Conservation (phyloP, 805 yeast genomes). For the Zygotorulaspora danielsina region DNA sequence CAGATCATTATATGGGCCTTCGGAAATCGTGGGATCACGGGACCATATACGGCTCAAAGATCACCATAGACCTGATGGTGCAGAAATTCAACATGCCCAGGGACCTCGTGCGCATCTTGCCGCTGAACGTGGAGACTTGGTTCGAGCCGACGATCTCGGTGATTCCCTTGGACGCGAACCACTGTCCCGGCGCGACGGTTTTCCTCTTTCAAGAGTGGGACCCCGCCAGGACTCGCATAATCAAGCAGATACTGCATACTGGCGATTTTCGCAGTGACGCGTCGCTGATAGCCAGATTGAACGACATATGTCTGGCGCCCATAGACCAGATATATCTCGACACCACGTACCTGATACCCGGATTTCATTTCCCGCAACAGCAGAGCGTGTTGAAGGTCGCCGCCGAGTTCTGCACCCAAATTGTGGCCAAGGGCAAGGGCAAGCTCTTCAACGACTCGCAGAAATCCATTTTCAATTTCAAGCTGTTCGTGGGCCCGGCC, state of each 20-base stretch:
- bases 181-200: slow-evolving; percentile 93
- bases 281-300: slow-evolving; percentile 44
- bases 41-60: slow-evolving; percentile 63
- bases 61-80: slow-evolving; percentile 57
- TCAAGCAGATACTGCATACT: slow-evolving; percentile 57
- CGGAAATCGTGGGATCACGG: slow-evolving; percentile 73
- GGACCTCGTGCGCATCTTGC: slow-evolving; percentile 39
- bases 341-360: slow-evolving; percentile 81
- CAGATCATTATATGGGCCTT: slow-evolving; percentile 92
- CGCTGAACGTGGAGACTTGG: slow-evolving; percentile 40
- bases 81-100: slow-evolving; percentile 53
- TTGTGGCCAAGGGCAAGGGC: slow-evolving; percentile 34
- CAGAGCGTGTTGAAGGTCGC: slow-evolving; percentile 57
- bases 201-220: slow-evolving; percentile 56
- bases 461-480: slow-evolving; percentile 39
- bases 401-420: slow-evolving; percentile 46
- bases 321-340: slow-evolving; percentile 74
- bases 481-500: slow-evolving; percentile 13
- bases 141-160: slow-evolving; percentile 48
- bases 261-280: slow-evolving; percentile 84
- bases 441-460: slow-evolving; percentile 22
- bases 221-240: slow-evolving; percentile 2
- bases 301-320: slow-evolving; percentile 19
- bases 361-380: slow-evolving; percentile 75
- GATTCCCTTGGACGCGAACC: slow-evolving; percentile 77